phyloP scores from a whole-genome alignment of 2,329 filamentous ascomycete species.

The Chrysoporthe austroafricana region DNA sequence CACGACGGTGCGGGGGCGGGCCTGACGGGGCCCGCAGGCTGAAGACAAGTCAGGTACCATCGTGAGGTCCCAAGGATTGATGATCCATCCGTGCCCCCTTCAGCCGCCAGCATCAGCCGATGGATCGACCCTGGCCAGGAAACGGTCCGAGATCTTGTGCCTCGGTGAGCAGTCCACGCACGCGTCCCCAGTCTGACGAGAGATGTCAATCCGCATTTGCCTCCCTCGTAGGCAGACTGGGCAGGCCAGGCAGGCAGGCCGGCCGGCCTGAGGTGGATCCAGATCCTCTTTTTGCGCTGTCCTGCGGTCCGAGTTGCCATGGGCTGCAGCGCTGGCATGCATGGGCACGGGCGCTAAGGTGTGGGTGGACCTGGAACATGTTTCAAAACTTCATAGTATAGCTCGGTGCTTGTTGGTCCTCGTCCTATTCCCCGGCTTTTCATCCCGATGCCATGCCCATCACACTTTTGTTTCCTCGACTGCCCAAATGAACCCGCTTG shows the following conservation, averaged over 20 bases:
- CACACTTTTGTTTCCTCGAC: neutral
- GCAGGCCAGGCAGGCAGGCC: neutral
- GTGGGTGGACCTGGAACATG: constrained; percentile 12
- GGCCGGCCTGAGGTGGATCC: neutral
- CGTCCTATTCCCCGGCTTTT: constrained; percentile 13
- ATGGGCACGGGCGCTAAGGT: neutral
- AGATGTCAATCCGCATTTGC: constrained; percentile 9
- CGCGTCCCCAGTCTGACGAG: neutral
- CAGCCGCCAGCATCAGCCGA: neutral
- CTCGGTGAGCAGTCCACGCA: constrained; percentile 11
- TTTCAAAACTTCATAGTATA: constrained; percentile 21
- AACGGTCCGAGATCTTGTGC: constrained; percentile 2
- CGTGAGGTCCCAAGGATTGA: neutral
- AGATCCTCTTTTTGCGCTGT: neutral
- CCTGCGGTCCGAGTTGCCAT: neutral
- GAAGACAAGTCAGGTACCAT: neutral
- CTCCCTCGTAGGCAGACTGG: neutral
- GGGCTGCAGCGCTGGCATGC: neutral
- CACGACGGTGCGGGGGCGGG: too few species aligned
- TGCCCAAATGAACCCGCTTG: neutral
- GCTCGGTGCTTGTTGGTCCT: neutral
- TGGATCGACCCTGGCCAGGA: constrained; percentile 4
- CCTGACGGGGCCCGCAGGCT: neutral
- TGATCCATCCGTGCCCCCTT: neutral
- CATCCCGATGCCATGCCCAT: constrained; percentile 2